Conservation (phyloP, 2,329 filamentous ascomycete genomes). For the Trichoderma sp. region DNA sequence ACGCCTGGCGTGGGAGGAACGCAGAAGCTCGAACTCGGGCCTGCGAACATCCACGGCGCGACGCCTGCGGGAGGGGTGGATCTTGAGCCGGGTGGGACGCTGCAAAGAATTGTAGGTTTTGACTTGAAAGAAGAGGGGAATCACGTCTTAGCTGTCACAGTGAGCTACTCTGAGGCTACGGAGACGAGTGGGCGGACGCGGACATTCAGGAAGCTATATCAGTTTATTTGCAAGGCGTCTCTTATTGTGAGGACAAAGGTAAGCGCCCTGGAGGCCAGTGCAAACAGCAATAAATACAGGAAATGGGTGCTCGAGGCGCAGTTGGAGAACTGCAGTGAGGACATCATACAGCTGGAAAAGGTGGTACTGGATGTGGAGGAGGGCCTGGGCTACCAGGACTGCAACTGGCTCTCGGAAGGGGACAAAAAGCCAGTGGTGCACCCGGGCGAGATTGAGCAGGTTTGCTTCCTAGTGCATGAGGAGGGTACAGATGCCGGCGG, state of each 20-base stretch:
- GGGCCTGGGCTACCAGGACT: constrained; percentile 54
- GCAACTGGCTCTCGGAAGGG: constrained; percentile 56
- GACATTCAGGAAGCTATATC: constrained; percentile 93
- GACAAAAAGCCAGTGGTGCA: constrained; percentile 57
- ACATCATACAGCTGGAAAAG: constrained; percentile 73
- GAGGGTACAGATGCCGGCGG: constrained; percentile 32
- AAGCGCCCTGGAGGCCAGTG: constrained; percentile 45
- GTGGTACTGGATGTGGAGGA: constrained; percentile 57
- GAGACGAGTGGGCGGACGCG: constrained; percentile 69
- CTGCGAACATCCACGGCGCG: constrained; percentile 28
- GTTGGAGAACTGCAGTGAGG: constrained; percentile 90
- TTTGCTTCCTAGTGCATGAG: constrained; percentile 62
- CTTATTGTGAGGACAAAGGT: constrained; percentile 90
- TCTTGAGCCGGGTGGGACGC: constrained; percentile 63
- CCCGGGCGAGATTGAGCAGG: constrained; percentile 65
- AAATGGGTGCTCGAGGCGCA: constrained; percentile 87
- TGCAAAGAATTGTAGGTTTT: constrained; percentile 82
- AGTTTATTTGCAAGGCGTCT: constrained; percentile 90
- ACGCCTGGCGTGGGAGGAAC: constrained; percentile 66
- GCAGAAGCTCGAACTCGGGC: constrained; percentile 65
- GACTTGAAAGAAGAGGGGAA: constrained; percentile 93
- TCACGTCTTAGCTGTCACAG: constrained; percentile 89
- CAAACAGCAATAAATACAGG: constrained; percentile 28
- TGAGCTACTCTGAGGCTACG: constrained; percentile 90
- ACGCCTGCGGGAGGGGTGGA: constrained; percentile 40